Base-by-base conservation (phyloP, 2,329 filamentous ascomycete species). In the Beauveria scarabaeidicola region DNA sequence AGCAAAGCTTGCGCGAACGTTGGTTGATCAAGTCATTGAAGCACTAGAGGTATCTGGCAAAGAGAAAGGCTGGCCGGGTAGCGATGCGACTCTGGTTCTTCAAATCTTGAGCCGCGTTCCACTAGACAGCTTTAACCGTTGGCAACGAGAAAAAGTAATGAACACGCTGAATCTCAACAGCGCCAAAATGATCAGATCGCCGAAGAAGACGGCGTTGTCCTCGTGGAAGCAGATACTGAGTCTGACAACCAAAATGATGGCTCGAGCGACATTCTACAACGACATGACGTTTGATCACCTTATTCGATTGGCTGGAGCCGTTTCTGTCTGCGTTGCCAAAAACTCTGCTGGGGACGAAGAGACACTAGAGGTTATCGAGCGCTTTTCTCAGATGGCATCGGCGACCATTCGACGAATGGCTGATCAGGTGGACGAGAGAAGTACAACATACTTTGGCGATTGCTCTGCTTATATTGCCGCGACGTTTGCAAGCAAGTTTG, bases 241-340 rank as follows among this genome's bases (percentile, higher is more conserved):
- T 21, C 64, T 84, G 52, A 74, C 77, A 63, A 67, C 74, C 3
- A 82, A 79, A 64, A 68, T 82, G 25, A 80, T 82, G 75, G 67
- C 69, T 5, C 73, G 74, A n/a, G 74, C 80, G 0, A 81, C 78
- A 0, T 81, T 81, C 59, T 80, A 82, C 63, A 70, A 78, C 63
- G 71, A 68, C 0, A 75, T 82, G 70, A 66, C 61, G 1, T 82
- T 77, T 53, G 63, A 66, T 0, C 67, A 75, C 57, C 68, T 75
- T 5, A 66, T 71, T 2, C 66, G 68, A 5, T 62, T 73, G 9
- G 73, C 74, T 1, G 67, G 74, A 41, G 66, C 67, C 7, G 63
- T 74, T 60, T 69, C 63, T 25, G 21, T 40, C 44, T 72, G 23
- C 66, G 65, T 17, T 64, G 64, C 36, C 67, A 68, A 46, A 59